These are phyloP conservation scores for Teratosphaeria pseudoeucalypti DNA, from an alignment of 2,329 filamentous ascomycete genomes.

Conservation along the genomic window DNA sequence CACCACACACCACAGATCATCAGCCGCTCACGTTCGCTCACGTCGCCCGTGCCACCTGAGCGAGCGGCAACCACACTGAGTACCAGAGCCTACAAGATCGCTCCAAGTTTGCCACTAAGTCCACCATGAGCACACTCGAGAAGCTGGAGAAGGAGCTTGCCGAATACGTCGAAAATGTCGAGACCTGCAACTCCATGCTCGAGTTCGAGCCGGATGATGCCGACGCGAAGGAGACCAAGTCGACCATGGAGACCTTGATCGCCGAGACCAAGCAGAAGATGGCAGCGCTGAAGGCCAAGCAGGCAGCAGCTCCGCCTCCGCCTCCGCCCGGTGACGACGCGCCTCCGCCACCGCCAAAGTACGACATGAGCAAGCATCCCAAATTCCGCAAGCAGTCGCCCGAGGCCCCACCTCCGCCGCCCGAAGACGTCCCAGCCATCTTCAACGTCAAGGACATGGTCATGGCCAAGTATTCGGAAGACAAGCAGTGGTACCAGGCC, in stretches of 20 bases:
- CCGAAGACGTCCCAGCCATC: slow-evolving; percentile 34
- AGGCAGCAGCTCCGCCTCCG: not conserved
- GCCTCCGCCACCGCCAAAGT: slow-evolving; percentile 16
- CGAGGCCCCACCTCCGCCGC: slow-evolving; percentile 23
- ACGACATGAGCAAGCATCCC: slow-evolving; percentile 52
- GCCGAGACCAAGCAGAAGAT: slow-evolving; percentile 68
- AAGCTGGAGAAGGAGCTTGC: slow-evolving; percentile 65
- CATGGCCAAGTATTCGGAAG: slow-evolving; percentile 85
- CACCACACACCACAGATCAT: not conserved
- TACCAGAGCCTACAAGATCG: slow-evolving; percentile 1
- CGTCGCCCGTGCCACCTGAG: not conserved
- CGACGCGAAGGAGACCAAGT: slow-evolving; percentile 66
- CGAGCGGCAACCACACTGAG: not conserved
- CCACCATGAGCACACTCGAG: slow-evolving; percentile 49
- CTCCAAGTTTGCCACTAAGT: slow-evolving; percentile 10
- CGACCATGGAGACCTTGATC: slow-evolving; percentile 75
- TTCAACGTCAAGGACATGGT: slow-evolving; percentile 87
- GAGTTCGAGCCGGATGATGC: slow-evolving; percentile 59
- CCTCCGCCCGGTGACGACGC: slow-evolving; percentile 31
- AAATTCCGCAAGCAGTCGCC: slow-evolving; percentile 44
- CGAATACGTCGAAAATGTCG: slow-evolving; percentile 34
- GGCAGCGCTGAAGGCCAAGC: slow-evolving; percentile 49
- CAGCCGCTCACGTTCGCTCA: not conserved
- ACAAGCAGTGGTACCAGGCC: slow-evolving; percentile 83
- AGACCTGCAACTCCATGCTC: slow-evolving; percentile 16